Conservation (phyloP, 495 filamentous ascomycete genomes). For the Penicillium fimorum region DNA sequence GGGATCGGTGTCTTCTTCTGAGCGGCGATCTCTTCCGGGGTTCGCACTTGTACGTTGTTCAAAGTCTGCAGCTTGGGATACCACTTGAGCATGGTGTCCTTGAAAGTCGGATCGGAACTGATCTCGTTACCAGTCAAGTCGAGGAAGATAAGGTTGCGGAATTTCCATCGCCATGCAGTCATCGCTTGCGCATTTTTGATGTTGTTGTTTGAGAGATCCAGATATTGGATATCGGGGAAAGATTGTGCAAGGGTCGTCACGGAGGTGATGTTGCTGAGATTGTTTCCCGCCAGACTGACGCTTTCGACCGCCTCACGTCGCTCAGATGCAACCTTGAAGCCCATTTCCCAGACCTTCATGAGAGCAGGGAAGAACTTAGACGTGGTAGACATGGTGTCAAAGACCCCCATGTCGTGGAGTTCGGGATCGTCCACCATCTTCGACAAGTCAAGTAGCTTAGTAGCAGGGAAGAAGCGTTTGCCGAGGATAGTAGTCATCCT, state of each 20-base stretch:
- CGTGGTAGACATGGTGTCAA: constrained; percentile 64
- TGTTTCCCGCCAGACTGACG: constrained; percentile 75
- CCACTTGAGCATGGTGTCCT: constrained; percentile 71
- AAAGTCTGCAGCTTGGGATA: constrained; percentile 74
- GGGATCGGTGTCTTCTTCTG: constrained; percentile 64
- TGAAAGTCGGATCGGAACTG: constrained; percentile 58
- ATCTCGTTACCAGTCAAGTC: constrained; percentile 76
- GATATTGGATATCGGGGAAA: constrained; percentile 77
- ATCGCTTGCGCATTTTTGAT: constrained; percentile 59
- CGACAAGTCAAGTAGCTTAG: constrained; percentile 78
- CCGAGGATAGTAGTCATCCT: constrained; percentile 60
- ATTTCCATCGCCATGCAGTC: constrained; percentile 70
- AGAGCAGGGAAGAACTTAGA: constrained; percentile 88
- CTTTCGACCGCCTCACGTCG: constrained; percentile 72
- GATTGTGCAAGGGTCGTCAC: constrained; percentile 71
- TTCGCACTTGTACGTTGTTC: constrained; percentile 68
- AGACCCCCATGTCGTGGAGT: constrained; percentile 70
- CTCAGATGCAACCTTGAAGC: constrained; percentile 62
- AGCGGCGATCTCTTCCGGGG: constrained; percentile 60
- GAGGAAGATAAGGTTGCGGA: constrained; percentile 73
- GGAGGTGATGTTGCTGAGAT: constrained; percentile 62
- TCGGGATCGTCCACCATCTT: constrained; percentile 66
- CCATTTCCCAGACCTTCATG: constrained; percentile 73
- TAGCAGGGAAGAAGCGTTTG: constrained; percentile 64
- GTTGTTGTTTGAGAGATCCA: constrained; percentile 80